Conservation (phyloP, 1,284 basidiomycete genomes). For the Apiotrichum akiyoshidainum region DNA sequence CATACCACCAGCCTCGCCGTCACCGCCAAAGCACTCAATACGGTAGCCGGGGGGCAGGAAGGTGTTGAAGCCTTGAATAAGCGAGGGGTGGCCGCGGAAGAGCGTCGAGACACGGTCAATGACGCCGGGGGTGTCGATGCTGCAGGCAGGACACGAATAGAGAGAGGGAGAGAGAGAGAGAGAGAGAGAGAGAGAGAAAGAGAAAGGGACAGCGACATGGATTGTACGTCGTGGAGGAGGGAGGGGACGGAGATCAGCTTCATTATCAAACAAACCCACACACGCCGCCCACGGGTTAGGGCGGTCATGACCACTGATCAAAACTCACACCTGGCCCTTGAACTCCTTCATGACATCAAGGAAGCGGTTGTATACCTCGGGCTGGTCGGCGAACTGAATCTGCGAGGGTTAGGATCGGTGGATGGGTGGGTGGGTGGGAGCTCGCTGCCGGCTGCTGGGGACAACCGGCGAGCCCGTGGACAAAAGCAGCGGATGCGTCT, state of each 20-base stretch:
- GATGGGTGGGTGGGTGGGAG: neutral
- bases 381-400: constrained; percentile 82
- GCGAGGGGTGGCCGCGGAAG: constrained; percentile 86
- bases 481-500: neutral
- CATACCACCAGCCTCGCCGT: constrained; percentile 64
- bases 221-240: neutral
- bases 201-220: neutral
- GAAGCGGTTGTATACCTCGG: constrained; percentile 96
- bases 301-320: neutral
- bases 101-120: constrained; percentile 94
- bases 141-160: constrained; percentile 47
- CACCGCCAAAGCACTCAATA: constrained; percentile 68
- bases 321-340: constrained; percentile 84
- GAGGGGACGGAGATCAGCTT: neutral
- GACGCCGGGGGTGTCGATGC: constrained; percentile 97
- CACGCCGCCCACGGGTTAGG: no score
- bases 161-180: constrained; percentile 4
- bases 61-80: constrained; percentile 99
- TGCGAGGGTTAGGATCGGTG: constrained; percentile 13
- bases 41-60: constrained; percentile 95
- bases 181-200: neutral
- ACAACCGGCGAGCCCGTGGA: neutral
- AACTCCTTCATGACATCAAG: constrained; percentile 99
- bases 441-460: neutral
- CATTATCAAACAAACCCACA: neutral